Percentiles rank a stretch among this genome's conserved stretches.
These are phyloP conservation scores for Podosphaera xanthii DNA, from an alignment of 2,329 filamentous ascomycete species.

Conservation along the genomic window DNA sequence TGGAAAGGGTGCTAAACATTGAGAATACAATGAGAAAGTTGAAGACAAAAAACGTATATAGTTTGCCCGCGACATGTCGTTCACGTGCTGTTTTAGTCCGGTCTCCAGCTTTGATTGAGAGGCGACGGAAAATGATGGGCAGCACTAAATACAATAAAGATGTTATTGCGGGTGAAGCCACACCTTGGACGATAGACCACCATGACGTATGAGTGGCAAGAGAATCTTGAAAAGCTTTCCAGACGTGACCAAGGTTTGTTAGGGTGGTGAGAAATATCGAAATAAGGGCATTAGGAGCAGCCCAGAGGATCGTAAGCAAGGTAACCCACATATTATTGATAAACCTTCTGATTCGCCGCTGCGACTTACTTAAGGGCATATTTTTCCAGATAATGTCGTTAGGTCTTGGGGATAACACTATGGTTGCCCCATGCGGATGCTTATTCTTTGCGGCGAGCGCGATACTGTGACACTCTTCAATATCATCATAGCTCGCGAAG, in stretches of 20 bases:
- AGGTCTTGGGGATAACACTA: constrained; percentile 62
- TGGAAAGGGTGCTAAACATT: constrained; percentile 65
- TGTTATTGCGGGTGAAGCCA: constrained; percentile 66
- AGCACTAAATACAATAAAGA: constrained; percentile 73
- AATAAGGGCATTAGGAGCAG: constrained; percentile 81
- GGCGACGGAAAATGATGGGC: constrained; percentile 72
- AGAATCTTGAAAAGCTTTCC: constrained; percentile 47
- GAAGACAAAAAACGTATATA: constrained; percentile 92
- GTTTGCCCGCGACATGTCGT: constrained; percentile 68
- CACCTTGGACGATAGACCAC: constrained; percentile 84
- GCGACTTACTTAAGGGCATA: constrained; percentile 45
- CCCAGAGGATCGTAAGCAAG: constrained; percentile 63
- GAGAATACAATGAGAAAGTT: constrained; percentile 94
- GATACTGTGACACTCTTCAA: constrained; percentile 69
- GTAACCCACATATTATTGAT: constrained; percentile 70
- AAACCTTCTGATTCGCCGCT: constrained; percentile 48
- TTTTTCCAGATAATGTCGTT: constrained; percentile 96
- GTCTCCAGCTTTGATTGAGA: constrained; percentile 68
- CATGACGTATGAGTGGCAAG: constrained; percentile 38
- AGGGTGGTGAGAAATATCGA: constrained; percentile 83
- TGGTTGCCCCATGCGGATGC: constrained; percentile 53
- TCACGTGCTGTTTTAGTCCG: constrained; percentile 82
- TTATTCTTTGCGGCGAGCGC: constrained; percentile 65
- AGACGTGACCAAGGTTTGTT: constrained; percentile 55
- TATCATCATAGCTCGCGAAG: constrained; percentile 80